phyloP scores from a whole-genome alignment of 805 yeast genomes.

The Cyberlindnera mrakii region DNA sequence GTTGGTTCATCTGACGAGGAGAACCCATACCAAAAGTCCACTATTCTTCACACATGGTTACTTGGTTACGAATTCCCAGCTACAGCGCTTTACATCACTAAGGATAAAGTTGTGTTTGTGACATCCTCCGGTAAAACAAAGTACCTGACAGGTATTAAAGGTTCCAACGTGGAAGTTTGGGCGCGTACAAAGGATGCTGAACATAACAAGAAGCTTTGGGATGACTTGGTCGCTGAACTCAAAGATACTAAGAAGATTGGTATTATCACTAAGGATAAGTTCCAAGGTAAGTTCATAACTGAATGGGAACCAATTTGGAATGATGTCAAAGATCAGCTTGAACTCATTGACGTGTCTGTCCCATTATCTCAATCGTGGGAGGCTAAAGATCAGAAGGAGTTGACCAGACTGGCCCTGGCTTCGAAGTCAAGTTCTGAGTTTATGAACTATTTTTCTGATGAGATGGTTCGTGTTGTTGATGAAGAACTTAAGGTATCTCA shows the following conservation, averaged over 20 bases:
- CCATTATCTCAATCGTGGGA: conserved; percentile 59
- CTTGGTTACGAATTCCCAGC: conserved; percentile 96
- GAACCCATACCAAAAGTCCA: conserved; percentile 83
- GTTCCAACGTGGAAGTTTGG: conserved; percentile 49
- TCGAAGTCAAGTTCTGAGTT: conserved; percentile 71
- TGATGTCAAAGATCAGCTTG: conserved; percentile 32
- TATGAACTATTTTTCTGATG: conserved; percentile 79
- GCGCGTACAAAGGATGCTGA: conserved; percentile 77
- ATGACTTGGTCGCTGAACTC: conserved; percentile 43
- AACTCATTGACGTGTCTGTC: conserved; percentile 45
- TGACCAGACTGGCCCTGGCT: conserved; percentile 58
- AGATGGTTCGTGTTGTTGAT: conserved; percentile 81
- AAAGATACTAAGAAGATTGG: conserved; percentile 51
- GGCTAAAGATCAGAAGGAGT: conserved; percentile 74
- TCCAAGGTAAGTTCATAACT: conserved; percentile 75
- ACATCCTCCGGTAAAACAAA: conserved; percentile 85
- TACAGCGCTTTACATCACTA: conserved; percentile 63
- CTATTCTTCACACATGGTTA: conserved; percentile 85
- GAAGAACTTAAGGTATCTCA: conserved; percentile 77
- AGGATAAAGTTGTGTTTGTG: conserved; percentile 53
- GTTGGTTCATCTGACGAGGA: conserved; percentile 86
- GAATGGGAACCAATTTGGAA: conserved; percentile 60
- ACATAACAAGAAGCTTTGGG: conserved; percentile 63
- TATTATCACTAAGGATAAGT: conserved; percentile 65
- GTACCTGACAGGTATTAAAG: conserved; percentile 56